These are phyloP conservation scores for Leccinum fuscescens DNA, from an alignment of 1,284 basidiomycete species.

Conservation along the genomic window DNA sequence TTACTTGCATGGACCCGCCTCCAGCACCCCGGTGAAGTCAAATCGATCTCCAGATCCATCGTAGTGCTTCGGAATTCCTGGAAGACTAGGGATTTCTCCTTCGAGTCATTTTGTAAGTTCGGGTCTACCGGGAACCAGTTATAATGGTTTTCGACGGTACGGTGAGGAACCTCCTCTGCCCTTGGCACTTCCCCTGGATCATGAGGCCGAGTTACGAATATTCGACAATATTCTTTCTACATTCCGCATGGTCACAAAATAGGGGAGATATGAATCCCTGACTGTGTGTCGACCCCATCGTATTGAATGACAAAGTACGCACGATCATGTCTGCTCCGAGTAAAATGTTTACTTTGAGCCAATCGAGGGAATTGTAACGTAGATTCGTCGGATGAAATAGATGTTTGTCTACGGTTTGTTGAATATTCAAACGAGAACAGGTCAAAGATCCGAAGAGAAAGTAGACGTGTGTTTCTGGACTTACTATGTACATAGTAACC, in stretches of 20 bases:
- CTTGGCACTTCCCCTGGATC: slow-evolving; percentile 24
- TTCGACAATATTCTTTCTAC: slow-evolving; percentile 19
- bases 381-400: slow-evolving; percentile 45
- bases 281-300: slow-evolving; percentile 4
- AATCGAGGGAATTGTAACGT: slow-evolving; percentile 47
- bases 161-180: slow-evolving; percentile 25
- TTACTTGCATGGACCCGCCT: slow-evolving; percentile 1
- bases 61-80: slow-evolving; percentile 28
- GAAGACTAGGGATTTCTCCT: slow-evolving; percentile 2
- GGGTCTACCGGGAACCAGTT: slow-evolving; percentile 23
- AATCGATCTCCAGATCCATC: slow-evolving; percentile 49
- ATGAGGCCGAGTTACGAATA: slow-evolving; percentile 1
- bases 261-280: slow-evolving; percentile 47
- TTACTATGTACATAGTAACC: slow-evolving; percentile 57
- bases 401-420: slow-evolving; percentile 45
- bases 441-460: not conserved
- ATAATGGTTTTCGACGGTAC: slow-evolving; percentile 11
- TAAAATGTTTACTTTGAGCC: slow-evolving; percentile 43
- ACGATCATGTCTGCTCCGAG: slow-evolving; percentile 69
- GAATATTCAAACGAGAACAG: not conserved
- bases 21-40: slow-evolving; percentile 3
- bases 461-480: slow-evolving; percentile 19
- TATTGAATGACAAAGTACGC: slow-evolving; percentile 13
- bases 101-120: slow-evolving; percentile 38
- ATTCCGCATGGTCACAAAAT: slow-evolving; percentile 54